phyloP scores from a whole-genome alignment of 2,329 filamentous ascomycete species.

The Colletotrichum sp. region DNA sequence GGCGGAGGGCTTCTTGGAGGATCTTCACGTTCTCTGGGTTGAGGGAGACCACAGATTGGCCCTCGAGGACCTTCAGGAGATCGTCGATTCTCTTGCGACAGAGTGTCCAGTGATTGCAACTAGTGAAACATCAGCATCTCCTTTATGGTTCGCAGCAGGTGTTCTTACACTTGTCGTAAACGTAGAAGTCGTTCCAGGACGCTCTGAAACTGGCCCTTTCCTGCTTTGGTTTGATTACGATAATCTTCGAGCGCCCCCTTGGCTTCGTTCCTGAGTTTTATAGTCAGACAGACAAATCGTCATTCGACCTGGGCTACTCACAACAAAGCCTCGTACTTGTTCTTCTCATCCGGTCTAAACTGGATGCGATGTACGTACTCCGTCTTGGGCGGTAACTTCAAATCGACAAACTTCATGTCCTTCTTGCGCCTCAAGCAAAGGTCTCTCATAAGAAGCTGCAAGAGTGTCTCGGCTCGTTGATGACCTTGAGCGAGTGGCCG shows the following conservation, averaged over 20 bases:
- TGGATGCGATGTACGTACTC: constrained; percentile 79
- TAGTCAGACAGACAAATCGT: constrained; percentile 24
- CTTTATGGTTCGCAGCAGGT: constrained; percentile 15
- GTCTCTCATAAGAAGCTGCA: constrained; percentile 80
- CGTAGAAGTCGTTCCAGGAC: constrained; percentile 83
- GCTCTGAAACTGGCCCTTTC: constrained; percentile 68
- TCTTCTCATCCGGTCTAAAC: constrained; percentile 74
- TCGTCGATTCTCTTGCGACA: constrained; percentile 76
- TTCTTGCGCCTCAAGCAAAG: constrained; percentile 84
- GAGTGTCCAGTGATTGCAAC: constrained; percentile 87
- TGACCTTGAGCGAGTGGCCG: constrained; percentile 68
- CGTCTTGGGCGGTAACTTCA: constrained; percentile 77
- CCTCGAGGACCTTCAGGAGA: constrained; percentile 73
- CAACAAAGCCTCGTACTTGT: constrained; percentile 78
- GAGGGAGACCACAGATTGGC: constrained; percentile 69
- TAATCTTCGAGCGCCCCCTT: constrained; percentile 71
- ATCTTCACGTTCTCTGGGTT: constrained; percentile 74
- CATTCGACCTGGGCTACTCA: constrained; percentile 38
- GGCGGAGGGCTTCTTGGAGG: constrained; percentile 75
- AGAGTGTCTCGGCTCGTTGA: constrained; percentile 62
- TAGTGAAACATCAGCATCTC: constrained; percentile 29
- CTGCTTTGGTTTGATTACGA: constrained; percentile 47
- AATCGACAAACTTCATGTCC: constrained; percentile 85
- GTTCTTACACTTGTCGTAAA: constrained; percentile 71
- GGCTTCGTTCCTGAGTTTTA: constrained; percentile 65